These are phyloP conservation scores for Cynanchum wilfordii DNA, from an alignment of 257 asterid species.

Conservation along the genomic window DNA sequence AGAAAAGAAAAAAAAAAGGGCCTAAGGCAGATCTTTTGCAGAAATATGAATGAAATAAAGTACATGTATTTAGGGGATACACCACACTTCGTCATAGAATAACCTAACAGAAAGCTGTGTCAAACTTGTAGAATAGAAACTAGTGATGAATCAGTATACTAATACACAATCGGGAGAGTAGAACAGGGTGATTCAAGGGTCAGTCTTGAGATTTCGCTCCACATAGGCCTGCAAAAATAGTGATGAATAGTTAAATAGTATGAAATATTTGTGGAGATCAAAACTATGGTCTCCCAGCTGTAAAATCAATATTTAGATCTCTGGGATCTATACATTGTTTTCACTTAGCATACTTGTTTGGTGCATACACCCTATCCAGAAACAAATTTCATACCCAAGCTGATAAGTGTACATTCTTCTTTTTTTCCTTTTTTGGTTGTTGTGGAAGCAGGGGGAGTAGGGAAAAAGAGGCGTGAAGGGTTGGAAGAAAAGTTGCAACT, in stretches of 20 bases:
- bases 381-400: background rate
- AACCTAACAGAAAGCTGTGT: background rate
- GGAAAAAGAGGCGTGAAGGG: background rate
- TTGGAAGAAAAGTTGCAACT: background rate
- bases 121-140: background rate
- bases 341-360: background rate
- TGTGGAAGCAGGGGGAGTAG: background rate
- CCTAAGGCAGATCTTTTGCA: background rate
- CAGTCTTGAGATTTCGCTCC: conserved; percentile 52
- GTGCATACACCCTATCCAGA: background rate
- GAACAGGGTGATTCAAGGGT: conserved; percentile 32
- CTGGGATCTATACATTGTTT: no score
- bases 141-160: background rate
- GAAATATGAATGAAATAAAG: background rate
- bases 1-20: background rate
- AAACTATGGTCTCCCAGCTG: background rate
- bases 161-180: conserved; percentile 3
- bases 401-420: background rate
- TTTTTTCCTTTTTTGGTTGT: no score
- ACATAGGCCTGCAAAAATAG: conserved; percentile 61
- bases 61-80: background rate
- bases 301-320: background rate
- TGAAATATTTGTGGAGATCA: background rate
- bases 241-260: background rate
- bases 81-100: background rate